phyloP scores from a whole-genome alignment of 2,329 filamentous ascomycete species.

The Didymella sp. region DNA sequence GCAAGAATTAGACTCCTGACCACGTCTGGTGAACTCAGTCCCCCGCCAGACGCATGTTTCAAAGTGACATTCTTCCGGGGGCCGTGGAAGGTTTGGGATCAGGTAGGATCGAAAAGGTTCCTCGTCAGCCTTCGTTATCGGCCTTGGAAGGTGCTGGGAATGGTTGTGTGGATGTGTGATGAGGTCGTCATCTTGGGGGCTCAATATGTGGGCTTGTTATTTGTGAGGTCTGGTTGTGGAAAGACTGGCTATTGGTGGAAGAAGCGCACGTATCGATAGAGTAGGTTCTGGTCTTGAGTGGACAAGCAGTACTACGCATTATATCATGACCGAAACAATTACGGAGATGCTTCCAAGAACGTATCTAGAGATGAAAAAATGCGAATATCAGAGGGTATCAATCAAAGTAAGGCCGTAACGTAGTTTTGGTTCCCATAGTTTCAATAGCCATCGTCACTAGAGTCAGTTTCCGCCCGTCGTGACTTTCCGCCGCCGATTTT shows the following conservation, averaged over 20 bases:
- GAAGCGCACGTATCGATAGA: background rate
- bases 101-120: constrained; percentile 1
- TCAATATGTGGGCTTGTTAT: background rate
- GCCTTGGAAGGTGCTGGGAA: background rate
- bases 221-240: background rate
- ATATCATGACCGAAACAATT: background rate
- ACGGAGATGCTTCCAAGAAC: background rate
- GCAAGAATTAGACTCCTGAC: constrained; percentile 5
- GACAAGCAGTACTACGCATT: constrained; percentile 2
- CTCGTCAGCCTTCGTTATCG: constrained; percentile 4
- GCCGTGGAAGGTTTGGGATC: background rate
- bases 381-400: constrained; percentile 12
- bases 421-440: background rate
- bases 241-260: background rate
- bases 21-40: constrained; percentile 3
- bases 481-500: constrained; percentile 46
- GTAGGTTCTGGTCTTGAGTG: background rate
- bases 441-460: constrained; percentile 8
- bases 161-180: constrained; percentile 1
- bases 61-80: background rate
- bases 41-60: constrained; percentile 1
- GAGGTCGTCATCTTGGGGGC: background rate
- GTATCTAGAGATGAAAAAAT: background rate
- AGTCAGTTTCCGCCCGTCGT: background rate
- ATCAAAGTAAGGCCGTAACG: constrained; percentile 1